Conservation (phyloP, 768 basidiomycete species). For the Neoboletus magnificus region DNA sequence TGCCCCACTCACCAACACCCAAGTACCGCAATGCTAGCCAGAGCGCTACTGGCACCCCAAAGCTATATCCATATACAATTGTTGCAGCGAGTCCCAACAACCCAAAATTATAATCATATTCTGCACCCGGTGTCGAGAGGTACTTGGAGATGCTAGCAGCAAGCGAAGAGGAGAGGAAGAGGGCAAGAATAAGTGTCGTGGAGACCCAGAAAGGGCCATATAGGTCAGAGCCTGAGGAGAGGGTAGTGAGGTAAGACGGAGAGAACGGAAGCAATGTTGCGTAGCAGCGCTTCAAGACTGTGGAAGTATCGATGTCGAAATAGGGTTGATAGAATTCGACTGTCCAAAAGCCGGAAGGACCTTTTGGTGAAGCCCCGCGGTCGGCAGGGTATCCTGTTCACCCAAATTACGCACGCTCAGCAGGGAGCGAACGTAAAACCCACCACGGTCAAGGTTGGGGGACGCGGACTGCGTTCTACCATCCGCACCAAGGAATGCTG, state of each 20-base stretch:
- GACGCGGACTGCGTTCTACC: constrained; percentile 23
- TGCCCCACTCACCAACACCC: constrained; percentile 86
- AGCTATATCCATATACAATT: constrained; percentile 83
- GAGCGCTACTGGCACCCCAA: constrained; percentile 75
- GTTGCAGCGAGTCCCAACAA: constrained; percentile 79
- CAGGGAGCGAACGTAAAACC: constrained; percentile 10
- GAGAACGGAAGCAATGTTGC: constrained; percentile 74
- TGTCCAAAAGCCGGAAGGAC: constrained; percentile 65
- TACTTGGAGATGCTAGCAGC: constrained; percentile 86
- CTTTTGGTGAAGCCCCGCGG: constrained; percentile 42
- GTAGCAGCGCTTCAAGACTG: constrained; percentile 72
- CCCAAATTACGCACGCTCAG: not conserved
- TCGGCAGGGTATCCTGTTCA: constrained; percentile 63
- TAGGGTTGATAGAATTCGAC: constrained; percentile 84
- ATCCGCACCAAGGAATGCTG: constrained; percentile 54
- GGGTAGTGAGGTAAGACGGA: constrained; percentile 58
- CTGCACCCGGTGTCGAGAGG: constrained; percentile 55
- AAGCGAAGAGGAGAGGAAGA: constrained; percentile 92
- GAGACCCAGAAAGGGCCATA: constrained; percentile 98
- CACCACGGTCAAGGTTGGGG: constrained; percentile 50
- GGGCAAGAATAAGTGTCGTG: constrained; percentile 88
- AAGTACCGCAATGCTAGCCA: constrained; percentile 86
- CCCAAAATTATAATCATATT: constrained; percentile 82
- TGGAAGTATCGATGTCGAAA: constrained; percentile 85
- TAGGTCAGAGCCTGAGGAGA: constrained; percentile 55